phyloP scores from a whole-genome alignment of 768 basidiomycete genomes.

The Pulveroboletus sp. region DNA sequence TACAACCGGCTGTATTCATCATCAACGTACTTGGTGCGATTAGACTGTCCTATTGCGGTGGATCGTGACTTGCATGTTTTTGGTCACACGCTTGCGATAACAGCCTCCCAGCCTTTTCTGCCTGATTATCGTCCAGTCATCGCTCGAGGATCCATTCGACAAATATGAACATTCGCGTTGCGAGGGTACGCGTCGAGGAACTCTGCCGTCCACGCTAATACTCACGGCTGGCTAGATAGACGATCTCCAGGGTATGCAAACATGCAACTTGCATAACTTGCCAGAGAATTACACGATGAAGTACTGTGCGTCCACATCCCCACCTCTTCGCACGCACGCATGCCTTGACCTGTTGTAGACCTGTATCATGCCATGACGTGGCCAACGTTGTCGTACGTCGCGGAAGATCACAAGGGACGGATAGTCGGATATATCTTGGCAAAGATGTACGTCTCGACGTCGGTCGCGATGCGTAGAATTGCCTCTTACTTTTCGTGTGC shows the following conservation, averaged over 20 bases:
- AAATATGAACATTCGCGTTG: slow-evolving; percentile 30
- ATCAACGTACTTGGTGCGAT: slow-evolving; percentile 11
- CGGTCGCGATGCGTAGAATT: neutral
- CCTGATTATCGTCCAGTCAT: neutral
- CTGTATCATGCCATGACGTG: slow-evolving; percentile 88
- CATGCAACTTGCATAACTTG: slow-evolving; percentile 87
- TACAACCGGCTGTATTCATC: slow-evolving; percentile 21
- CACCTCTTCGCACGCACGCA: neutral
- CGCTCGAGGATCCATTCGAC: neutral
- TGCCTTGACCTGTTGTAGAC: slow-evolving; percentile 46
- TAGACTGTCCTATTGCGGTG: slow-evolving; percentile 7
- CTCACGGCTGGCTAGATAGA: slow-evolving; percentile 54
- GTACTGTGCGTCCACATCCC: slow-evolving; percentile 49
- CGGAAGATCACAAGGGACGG: slow-evolving; percentile 82
- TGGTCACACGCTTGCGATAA: neutral
- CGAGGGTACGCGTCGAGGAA: slow-evolving; percentile 21
- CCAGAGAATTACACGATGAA: slow-evolving; percentile 89
- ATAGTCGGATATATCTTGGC: slow-evolving; percentile 96
- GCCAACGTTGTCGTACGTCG: slow-evolving; percentile 92
- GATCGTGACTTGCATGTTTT: neutral
- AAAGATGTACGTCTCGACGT: slow-evolving; percentile 67
- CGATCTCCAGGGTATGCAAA: slow-evolving; percentile 90
- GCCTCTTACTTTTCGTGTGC: slow-evolving; percentile 26
- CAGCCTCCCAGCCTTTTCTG: neutral
- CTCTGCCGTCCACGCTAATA: neutral